Evolutionary conservation across 192 early-diverging fungal genomes (phyloP), one percentile per base, ranked within the genome.

Genomic region (Coemansia sp.): DNA sequence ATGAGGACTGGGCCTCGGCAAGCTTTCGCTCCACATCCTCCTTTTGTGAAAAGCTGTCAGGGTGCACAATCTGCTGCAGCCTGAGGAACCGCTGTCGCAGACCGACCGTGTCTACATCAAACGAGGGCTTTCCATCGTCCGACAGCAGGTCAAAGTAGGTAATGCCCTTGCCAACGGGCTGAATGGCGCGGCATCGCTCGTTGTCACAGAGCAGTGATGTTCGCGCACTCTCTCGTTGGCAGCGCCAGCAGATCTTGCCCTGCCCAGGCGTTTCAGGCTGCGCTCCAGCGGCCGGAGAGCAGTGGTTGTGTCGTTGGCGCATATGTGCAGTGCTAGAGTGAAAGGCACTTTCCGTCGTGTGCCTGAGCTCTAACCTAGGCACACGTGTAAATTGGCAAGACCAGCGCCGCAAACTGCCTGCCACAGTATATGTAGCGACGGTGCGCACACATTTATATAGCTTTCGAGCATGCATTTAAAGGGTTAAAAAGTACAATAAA

Each of bases 51-150:
- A 86, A 93, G 46, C 89, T 89, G 73, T 97, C 95, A 2, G 95
- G 95, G 73, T 97, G 95, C 9, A 94, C 90, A 1, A 66, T 70
- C 84, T 93, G 92, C 77, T 97, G 95, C 46, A 94, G 76, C 57
- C 46, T 73, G 23, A 96, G 74, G 72, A 95, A 97, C 28, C 84
- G 80, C 52, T 66, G 75, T 39, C 90, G 79, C 63, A 97, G 76
- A 5, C 66, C 68, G 35, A 72, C 82, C 9, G 78, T 42, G 69
- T 95, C 90, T 16, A 97, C 65, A 64, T 91, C 87, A 68, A 89
- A 97, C 3, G 82, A 78, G 21, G 84, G 66, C 37, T 55, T 43
- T 14, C 42, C 47, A 68, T 82, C 46, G 72, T 74, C 55, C 69
- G 69, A 40, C 16, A 93, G 77, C 46, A 91, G 75, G 59, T 89